Evolutionary conservation across 1,284 basidiomycete genomes (phyloP), one percentile per base, ranked within the genome.

Genomic region (Anthracocystis walkeri): DNA sequence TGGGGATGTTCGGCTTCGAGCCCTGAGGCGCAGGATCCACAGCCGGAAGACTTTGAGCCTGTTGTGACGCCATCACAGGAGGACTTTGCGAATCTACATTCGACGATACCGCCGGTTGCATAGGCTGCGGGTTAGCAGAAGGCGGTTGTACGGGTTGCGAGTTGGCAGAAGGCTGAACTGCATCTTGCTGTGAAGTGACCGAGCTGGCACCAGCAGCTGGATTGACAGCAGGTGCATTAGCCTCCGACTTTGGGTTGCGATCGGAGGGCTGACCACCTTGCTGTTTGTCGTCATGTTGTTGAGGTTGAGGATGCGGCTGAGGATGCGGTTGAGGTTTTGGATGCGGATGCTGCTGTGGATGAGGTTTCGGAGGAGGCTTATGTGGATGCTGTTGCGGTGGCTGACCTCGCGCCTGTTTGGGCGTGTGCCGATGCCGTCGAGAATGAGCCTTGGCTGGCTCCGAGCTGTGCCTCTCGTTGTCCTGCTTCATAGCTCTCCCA

Each of bases 1-100:
- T 38, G 16, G 50, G 21, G 18, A 50, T 45, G 35, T 23, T 67
- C 1, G 54, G 58, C 20, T 27, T 61, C 12, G 58, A 12, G 6
- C 18, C 29, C 6, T 23, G 20, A 11, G 10, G 18, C 10, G 31
- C 18, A 10, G 33, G 20, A 16, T 27, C 8, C 16, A 16, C 20
- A 12, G 38, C 31, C 2, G 35, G 27, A 1, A 21, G 6, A 5
- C 25, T 1, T 11, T 48, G 45, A 11, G 45, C 3, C n/a, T n/a
- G 21, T 20, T 16, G 20, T 20, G 35, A 14, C 31, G 46, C 35
- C 38, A 33, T n/a, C 7, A 7, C 14, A 5, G 46, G 46, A n/a
- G 46, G 25, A n/a, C 27, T 4, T 20, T 29, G 46, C 46, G 4
- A 10, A 1, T 48, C 46, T 16, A 2, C 2, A 29, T 11, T 48